Evolutionary conservation across 2,329 filamentous ascomycete species (phyloP).

Genomic region (Ascosphaera aggregata): DNA sequence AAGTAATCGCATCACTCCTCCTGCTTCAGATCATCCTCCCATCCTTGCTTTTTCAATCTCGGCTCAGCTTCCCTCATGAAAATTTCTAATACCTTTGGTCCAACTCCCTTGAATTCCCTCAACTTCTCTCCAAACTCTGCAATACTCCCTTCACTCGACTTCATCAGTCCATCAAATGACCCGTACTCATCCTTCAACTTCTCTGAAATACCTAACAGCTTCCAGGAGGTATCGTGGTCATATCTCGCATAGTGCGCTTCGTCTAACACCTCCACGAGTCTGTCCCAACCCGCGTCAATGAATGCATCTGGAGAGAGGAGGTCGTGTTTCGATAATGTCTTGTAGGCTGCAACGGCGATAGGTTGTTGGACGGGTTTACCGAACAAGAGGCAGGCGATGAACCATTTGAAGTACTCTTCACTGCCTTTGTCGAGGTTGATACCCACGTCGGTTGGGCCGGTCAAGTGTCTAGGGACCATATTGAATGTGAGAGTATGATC

Average conservation of each 20-base stretch:
- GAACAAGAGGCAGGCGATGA: slow-evolving; percentile 6
- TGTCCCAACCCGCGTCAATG: slow-evolving; percentile 5
- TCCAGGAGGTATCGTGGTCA: slow-evolving; percentile 6
- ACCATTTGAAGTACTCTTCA: slow-evolving; percentile 11
- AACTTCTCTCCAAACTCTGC: slow-evolving; percentile 1
- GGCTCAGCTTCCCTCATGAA: slow-evolving; percentile 4
- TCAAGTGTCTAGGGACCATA: too few relatives aligned
- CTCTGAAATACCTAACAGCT: slow-evolving; percentile 5
- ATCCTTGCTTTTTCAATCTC: not conserved
- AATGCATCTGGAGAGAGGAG: slow-evolving; percentile 6
- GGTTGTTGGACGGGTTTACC: slow-evolving; percentile 7
- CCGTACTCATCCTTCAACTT: slow-evolving; percentile 4
- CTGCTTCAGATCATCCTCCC: not conserved
- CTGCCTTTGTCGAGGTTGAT: too few relatives aligned
- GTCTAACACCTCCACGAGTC: slow-evolving; percentile 6
- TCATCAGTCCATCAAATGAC: slow-evolving; percentile 4
- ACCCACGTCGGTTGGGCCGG: too few relatives aligned
- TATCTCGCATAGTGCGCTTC: slow-evolving; percentile 6
- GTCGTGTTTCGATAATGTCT: slow-evolving; percentile 2
- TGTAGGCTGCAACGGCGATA: slow-evolving; percentile 5
- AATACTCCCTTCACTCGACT: not conserved
- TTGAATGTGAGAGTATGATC: too few relatives aligned
- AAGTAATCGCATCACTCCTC: too few relatives aligned
- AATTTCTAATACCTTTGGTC: slow-evolving; percentile 4
- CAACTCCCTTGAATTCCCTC: slow-evolving; percentile 3